These are phyloP conservation scores for Colletotrichum eleusines DNA, from an alignment of 2,329 filamentous ascomycete species.

Conservation along the genomic window DNA sequence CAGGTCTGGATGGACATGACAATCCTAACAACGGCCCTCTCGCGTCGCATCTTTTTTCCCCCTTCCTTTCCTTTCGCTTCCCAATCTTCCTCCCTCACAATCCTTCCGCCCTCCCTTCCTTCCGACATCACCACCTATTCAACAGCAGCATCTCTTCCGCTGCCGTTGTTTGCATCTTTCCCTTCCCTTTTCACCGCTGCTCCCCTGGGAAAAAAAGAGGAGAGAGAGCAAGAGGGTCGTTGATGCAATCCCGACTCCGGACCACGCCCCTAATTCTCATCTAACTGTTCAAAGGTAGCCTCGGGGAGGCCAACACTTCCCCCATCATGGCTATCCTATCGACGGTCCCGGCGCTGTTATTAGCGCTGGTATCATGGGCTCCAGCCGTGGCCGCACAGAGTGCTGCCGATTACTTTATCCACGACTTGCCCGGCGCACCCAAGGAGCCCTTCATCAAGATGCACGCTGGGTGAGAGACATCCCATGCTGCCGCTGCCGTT, in stretches of 20 bases:
- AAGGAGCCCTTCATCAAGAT: conserved; percentile 85
- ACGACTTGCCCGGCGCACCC: conserved; percentile 85
- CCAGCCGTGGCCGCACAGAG: conserved; percentile 49
- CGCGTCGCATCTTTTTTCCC: conserved; percentile 2
- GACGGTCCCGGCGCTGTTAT: conserved; percentile 47
- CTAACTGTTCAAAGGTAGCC: conserved; percentile 34
- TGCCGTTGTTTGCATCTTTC: not conserved
- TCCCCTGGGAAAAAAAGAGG: not conserved
- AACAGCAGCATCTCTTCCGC: conserved; percentile 2
- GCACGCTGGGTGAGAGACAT: conserved; percentile 87
- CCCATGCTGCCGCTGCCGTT: not conserved
- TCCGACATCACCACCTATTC: conserved; percentile 3
- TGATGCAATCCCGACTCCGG: conserved; percentile 27
- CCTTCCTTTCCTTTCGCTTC: not conserved
- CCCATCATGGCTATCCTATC: conserved; percentile 42
- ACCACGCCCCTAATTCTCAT: conserved; percentile 14
- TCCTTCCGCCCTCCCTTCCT: conserved; percentile 6
- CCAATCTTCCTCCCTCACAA: conserved; percentile 17
- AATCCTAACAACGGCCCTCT: conserved; percentile 7
- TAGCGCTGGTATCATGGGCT: conserved; percentile 59
- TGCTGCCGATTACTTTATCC: conserved; percentile 88
- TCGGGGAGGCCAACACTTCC: conserved; percentile 40
- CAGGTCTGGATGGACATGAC: conserved; percentile 9
- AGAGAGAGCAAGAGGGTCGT: not conserved
- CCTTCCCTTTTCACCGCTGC: not conserved